A percentile compares a stretch with the other conserved stretches of the same genome.
These are phyloP conservation scores for Aspergillus japonicus DNA, from an alignment of 2,329 filamentous ascomycete genomes.

Conservation along the genomic window DNA sequence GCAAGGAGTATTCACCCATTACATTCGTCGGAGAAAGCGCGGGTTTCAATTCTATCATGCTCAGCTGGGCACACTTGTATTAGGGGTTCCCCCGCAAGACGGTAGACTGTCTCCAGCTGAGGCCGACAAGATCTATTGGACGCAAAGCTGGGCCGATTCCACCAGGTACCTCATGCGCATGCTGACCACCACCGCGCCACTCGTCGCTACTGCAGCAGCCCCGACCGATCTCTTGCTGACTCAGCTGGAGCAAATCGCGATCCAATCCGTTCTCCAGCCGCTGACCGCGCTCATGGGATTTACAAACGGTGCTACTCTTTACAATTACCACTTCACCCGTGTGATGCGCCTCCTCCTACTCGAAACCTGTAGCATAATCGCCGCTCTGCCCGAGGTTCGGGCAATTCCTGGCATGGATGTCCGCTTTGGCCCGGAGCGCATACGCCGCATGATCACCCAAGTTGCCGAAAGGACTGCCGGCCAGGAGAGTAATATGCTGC, in stretches of 20 bases:
- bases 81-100: conserved; percentile 50
- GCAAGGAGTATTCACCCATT: conserved; percentile 65
- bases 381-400: conserved; percentile 70
- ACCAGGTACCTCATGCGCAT: conserved; percentile 64
- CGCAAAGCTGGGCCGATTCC: conserved; percentile 31
- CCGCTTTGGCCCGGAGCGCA: conserved; percentile 60
- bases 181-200: conserved; percentile 60
- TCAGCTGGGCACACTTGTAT: conserved; percentile 58
- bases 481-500: conserved; percentile 66
- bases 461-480: conserved; percentile 56
- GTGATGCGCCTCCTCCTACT: conserved; percentile 69
- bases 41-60: conserved; percentile 58
- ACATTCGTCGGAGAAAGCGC: conserved; percentile 46
- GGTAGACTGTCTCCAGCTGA: background rate
- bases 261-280: conserved; percentile 75
- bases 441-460: conserved; percentile 59
- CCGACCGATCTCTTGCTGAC: conserved; percentile 64
- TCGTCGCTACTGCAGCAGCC: conserved; percentile 60
- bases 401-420: conserved; percentile 59
- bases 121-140: background rate
- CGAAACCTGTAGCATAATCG: conserved; percentile 73
- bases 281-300: conserved; percentile 77
- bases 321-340: conserved; percentile 63
- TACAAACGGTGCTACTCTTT: conserved; percentile 68
- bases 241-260: conserved; percentile 76